Evolutionary conservation across 768 basidiomycete species (phyloP), one percentile per base, ranked within the genome.

Genomic region (Rhizopogon sp.): DNA sequence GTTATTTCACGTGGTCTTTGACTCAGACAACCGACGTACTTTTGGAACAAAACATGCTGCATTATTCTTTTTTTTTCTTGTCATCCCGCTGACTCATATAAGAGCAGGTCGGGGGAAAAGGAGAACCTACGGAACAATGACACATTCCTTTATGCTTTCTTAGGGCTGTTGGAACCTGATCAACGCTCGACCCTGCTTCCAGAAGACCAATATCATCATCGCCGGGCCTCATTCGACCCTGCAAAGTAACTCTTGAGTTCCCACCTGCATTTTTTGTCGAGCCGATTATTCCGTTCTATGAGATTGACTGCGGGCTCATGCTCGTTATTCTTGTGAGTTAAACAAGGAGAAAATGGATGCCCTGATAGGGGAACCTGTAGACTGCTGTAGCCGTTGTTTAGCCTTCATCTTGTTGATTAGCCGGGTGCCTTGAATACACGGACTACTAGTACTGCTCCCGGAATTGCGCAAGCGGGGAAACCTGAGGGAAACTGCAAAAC

Each of bases 41-140:
- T 52, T 53, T 53, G 55, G 61, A 67, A 53, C 54, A 62, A 51
- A 25, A 53, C 62, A 60, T 62, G 54, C 64, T 25, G 66, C 68
- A 43, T 53, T 71, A 64, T 41, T 49, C 51, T 33, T 60, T 39
- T 39, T 39, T 49, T 35, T 43, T 53, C 44, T 59, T 51, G 53
- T 56, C 52, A 47, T 44, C 45, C 43, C 37, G 55, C 49, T 4
- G 33, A 37, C 25, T 37, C 29, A 25, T 43, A 33, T 25, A 53
- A 22, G 45, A 53, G 28, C 33, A 37, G 35, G 20, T 35, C 43
- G 37, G 14, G 42, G 25, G 25, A 25, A 25, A 0, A 25, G 25
- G 25, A 46, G 52, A 49, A 14, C n/a, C 35, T 37, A 35, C 22
- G 25, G 28, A 54, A 54, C 35, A 54, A 54, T 51, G 33, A 10